These are phyloP conservation scores for Arctium lappa DNA, from an alignment of 129 eudicot genomes.

Conservation along the genomic window DNA sequence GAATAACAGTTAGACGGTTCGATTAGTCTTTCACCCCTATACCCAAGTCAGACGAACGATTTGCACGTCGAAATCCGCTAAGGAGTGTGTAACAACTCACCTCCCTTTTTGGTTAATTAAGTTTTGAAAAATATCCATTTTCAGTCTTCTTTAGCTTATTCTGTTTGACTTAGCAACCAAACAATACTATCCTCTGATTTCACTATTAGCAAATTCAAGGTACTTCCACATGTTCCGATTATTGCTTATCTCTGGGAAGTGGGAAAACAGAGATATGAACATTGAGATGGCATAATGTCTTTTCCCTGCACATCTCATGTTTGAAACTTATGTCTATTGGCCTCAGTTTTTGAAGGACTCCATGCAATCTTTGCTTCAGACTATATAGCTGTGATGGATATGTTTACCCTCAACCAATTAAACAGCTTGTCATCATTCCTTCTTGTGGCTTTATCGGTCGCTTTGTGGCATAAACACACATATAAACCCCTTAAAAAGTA, in stretches of 20 bases:
- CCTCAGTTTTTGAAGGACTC: background rate
- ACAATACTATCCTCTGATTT: background rate
- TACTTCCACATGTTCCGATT: background rate
- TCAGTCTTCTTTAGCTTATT: background rate
- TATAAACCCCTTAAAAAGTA: background rate
- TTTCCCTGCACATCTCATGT: background rate
- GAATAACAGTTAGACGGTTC: background rate
- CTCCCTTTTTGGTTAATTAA: background rate
- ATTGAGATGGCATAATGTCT: background rate
- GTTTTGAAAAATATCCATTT: background rate
- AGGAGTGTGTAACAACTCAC: too few species aligned
- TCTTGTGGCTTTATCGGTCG: background rate
- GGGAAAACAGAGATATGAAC: slow-evolving; percentile 1
- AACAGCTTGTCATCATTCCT: background rate
- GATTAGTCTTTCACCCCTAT: too few species aligned
- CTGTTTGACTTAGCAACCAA: background rate
- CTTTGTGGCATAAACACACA: background rate
- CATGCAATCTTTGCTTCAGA: background rate
- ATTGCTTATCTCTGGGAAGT: background rate
- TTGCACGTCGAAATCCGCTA: too few species aligned
- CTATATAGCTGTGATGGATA: background rate
- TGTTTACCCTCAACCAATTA: background rate
- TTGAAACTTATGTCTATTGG: background rate
- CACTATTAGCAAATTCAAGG: background rate
- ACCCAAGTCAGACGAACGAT: too few species aligned